Evolutionary conservation across 176 grass and related monocot genomes (phyloP).

Genomic region (Cenchrus purpureus): DNA sequence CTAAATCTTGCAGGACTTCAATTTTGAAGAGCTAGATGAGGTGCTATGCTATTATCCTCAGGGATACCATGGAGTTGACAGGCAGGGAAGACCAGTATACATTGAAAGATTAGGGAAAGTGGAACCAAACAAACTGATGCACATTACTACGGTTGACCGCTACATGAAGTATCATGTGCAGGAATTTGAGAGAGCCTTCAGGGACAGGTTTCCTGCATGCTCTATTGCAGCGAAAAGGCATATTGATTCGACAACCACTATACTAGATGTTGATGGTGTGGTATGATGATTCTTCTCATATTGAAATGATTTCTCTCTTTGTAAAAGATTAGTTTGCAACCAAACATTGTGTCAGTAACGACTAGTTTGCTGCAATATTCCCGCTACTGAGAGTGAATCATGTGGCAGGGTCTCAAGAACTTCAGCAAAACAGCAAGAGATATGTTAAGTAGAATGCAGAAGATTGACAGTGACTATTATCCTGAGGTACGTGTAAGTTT

Average conservation of each 20-base stretch:
- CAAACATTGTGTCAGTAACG: neutral
- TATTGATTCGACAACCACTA: conserved; percentile 81
- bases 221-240: conserved; percentile 77
- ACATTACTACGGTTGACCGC: conserved; percentile 80
- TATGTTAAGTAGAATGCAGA: conserved; percentile 82
- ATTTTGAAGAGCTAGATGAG: conserved; percentile 79
- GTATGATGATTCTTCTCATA: conserved; percentile 56
- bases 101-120: conserved; percentile 84
- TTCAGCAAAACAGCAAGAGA: conserved; percentile 94
- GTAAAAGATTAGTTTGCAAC: conserved; percentile 5
- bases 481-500: conserved; percentile 68
- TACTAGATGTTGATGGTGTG: conserved; percentile 87
- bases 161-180: conserved; percentile 93
- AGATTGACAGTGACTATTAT: conserved; percentile 92
- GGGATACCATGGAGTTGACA: conserved; percentile 89
- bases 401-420: conserved; percentile 83
- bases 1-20: conserved; percentile 66
- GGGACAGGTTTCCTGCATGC: conserved; percentile 74
- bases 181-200: conserved; percentile 85
- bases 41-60: conserved; percentile 80
- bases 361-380: neutral
- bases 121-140: conserved; percentile 77
- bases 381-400: neutral
- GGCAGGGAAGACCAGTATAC: conserved; percentile 83
- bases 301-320: neutral